A percentile compares a stretch with the other conserved stretches of the same genome.
phyloP scores from a whole-genome alignment of 345 rosid species.

The Litchi chinensis region DNA sequence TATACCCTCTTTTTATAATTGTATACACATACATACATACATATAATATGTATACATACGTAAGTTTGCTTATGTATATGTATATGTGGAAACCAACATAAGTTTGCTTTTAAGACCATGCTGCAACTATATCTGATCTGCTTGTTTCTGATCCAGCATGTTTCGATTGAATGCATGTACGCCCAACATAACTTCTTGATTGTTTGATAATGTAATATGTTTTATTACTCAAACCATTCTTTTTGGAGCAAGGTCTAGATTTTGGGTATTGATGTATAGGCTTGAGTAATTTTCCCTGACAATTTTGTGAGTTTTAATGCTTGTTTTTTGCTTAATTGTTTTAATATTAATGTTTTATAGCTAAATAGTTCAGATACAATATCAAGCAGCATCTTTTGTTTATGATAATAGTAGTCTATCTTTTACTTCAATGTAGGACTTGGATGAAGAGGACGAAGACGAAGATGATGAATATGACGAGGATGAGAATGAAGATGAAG shows the following conservation, averaged over 20 bases:
- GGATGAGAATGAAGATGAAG: constrained; percentile 19
- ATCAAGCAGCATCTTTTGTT: background rate
- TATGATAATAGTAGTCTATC: background rate
- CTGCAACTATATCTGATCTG: too few relatives aligned
- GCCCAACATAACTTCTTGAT: background rate
- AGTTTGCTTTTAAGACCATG: background rate
- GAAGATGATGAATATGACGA: constrained; percentile 25
- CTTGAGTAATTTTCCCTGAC: background rate
- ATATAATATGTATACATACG: too few relatives aligned
- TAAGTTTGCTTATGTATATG: too few relatives aligned
- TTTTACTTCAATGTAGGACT: constrained; percentile 40
- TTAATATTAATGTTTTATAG: background rate
- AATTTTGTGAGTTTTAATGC: background rate
- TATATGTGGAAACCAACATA: background rate
- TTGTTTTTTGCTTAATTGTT: background rate
- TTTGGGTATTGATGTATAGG: too few relatives aligned
- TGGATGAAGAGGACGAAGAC: constrained; percentile 47
- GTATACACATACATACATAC: background rate
- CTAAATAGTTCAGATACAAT: background rate
- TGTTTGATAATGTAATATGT: background rate
- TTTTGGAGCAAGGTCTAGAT: background rate
- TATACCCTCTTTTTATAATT: background rate
- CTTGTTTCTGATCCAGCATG: background rate
- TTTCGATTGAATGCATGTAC: background rate
- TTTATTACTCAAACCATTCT: background rate